These are phyloP conservation scores for Fraxinus nigra DNA, from an alignment of 305 asterid species.

Conservation along the genomic window DNA sequence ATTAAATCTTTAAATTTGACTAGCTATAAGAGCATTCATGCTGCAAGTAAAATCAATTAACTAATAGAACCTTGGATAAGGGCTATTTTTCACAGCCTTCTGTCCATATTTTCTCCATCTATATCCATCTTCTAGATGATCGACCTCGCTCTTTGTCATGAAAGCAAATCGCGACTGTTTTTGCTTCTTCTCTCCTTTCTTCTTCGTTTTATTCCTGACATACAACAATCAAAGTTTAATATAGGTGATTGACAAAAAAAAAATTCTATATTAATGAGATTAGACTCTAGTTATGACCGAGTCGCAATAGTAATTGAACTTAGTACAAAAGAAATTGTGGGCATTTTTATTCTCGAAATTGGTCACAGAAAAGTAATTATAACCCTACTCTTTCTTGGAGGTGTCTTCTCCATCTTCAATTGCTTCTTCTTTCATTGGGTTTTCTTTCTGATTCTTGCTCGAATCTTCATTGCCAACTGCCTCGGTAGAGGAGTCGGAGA, in stretches of 20 bases:
- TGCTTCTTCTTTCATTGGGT: constrained; percentile 27
- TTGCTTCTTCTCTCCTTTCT: constrained; percentile 44
- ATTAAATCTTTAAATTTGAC: background rate
- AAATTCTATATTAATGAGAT: background rate
- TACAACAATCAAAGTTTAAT: background rate
- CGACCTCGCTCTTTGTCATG: constrained; percentile 70
- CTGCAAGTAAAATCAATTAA: background rate
- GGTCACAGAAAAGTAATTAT: background rate
- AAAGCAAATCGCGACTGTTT: constrained; percentile 50
- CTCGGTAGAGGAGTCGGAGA: constrained; percentile 45
- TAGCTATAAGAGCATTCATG: background rate
- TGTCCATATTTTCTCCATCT: constrained; percentile 75
- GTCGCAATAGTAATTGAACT: background rate
- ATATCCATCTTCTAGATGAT: constrained; percentile 66
- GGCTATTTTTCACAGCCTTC: constrained; percentile 65
- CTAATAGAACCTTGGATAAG: constrained; percentile 48
- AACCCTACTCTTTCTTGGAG: constrained; percentile 45
- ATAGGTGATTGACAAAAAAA: background rate
- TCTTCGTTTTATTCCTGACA: constrained; percentile 38
- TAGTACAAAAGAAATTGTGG: background rate
- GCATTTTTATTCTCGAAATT: background rate
- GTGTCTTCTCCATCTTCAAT: constrained; percentile 40
- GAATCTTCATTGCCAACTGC: constrained; percentile 39
- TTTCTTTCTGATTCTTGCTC: constrained; percentile 32
- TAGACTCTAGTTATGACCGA: background rate